phyloP scores from a whole-genome alignment of 805 yeast species.

The Metschnikowia matae region DNA sequence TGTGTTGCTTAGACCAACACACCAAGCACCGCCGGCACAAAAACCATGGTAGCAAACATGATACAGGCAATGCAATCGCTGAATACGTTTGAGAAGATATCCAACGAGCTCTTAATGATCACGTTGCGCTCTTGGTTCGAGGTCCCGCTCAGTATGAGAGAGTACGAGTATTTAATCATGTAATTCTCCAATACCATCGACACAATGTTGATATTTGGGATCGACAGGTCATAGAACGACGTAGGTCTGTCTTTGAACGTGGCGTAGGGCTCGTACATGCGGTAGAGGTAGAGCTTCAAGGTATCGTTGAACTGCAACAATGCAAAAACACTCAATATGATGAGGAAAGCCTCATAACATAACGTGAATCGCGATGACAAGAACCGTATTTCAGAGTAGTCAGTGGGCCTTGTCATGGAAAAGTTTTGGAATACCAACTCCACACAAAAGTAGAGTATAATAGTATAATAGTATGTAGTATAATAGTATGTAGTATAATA shows the following conservation, averaged over 20 bases:
- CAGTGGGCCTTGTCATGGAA: not conserved
- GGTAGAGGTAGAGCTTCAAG: slow-evolving; percentile 12
- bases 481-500: too few relatives aligned
- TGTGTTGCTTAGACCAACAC: not conserved
- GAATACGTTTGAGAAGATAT: slow-evolving; percentile 2
- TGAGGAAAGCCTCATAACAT: slow-evolving; percentile 10
- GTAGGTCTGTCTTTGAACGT: not conserved
- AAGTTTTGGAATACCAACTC: slow-evolving; percentile 5
- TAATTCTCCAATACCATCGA: slow-evolving; percentile 8
- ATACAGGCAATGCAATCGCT: slow-evolving; percentile 10
- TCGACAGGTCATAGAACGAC: slow-evolving; percentile 4
- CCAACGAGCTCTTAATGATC: slow-evolving; percentile 1
- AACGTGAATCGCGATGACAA: slow-evolving; percentile 8
- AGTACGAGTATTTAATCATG: slow-evolving; percentile 12
- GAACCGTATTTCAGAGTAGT: slow-evolving; percentile 3
- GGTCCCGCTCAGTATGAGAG: not conserved
- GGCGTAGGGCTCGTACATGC: slow-evolving; percentile 7
- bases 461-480: too few relatives aligned
- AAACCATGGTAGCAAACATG: slow-evolving; percentile 12
- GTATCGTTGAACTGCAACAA: slow-evolving; percentile 10
- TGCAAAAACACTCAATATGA: slow-evolving; percentile 2
- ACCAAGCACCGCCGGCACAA: slow-evolving; percentile 11
- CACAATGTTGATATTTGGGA: slow-evolving; percentile 8
- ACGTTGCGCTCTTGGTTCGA: not conserved
- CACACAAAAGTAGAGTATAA: slow-evolving; percentile 1